Conservation (phyloP, 495 filamentous ascomycete genomes). For the Thermothielavioides terrestris region DNA sequence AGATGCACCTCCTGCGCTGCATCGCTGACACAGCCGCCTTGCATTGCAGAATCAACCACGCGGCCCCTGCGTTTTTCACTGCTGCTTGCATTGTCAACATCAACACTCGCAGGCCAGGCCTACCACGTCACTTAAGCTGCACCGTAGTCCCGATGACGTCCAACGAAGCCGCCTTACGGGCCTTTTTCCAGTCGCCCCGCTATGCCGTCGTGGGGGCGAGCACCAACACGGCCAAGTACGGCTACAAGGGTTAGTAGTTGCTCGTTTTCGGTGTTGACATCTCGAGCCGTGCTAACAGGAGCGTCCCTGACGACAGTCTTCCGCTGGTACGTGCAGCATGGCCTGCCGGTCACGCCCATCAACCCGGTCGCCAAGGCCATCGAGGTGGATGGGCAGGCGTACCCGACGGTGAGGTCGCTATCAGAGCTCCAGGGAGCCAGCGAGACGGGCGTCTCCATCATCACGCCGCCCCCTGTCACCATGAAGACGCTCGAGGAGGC, state of each 20-base stretch:
- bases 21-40: not conserved
- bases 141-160: slow-evolving; percentile 29
- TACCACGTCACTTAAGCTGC: slow-evolving; percentile 5
- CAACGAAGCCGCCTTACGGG: slow-evolving; percentile 54
- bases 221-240: slow-evolving; percentile 74
- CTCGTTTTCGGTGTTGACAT: not conserved
- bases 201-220: slow-evolving; percentile 91
- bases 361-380: slow-evolving; percentile 65
- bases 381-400: slow-evolving; percentile 36
- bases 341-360: slow-evolving; percentile 69
- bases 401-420: slow-evolving; percentile 59
- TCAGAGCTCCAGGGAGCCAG: slow-evolving; percentile 51
- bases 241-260: slow-evolving; percentile 64
- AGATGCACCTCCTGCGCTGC: not conserved
- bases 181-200: slow-evolving; percentile 72
- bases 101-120: not conserved
- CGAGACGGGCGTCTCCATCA: slow-evolving; percentile 71
- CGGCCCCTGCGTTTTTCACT: not conserved
- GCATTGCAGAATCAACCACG: not conserved
- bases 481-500: slow-evolving; percentile 65
- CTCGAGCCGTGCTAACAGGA: slow-evolving; percentile 16
- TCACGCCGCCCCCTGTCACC: slow-evolving; percentile 77
- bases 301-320: slow-evolving; percentile 57
- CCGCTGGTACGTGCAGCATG: slow-evolving; percentile 74
- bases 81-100: not conserved